These are phyloP conservation scores for Coniferiporia sulphurascens DNA, from an alignment of 1,284 basidiomycete genomes.

Conservation along the genomic window DNA sequence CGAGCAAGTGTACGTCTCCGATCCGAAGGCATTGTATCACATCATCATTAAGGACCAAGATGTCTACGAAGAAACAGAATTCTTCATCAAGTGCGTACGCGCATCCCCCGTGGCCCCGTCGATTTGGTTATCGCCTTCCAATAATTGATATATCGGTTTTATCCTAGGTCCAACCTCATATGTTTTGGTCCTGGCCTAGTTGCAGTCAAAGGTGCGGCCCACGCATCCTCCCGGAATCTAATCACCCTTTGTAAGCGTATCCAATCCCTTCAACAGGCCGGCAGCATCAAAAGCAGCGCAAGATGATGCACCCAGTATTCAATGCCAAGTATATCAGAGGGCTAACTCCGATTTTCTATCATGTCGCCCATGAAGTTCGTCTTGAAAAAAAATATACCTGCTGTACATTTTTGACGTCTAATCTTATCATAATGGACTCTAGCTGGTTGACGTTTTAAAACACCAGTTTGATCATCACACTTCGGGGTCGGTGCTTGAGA, in stretches of 20 bases:
- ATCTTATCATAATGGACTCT: background rate
- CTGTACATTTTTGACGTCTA: too few species aligned
- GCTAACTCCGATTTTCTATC: slow-evolving; percentile 24
- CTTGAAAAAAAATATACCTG: too few species aligned
- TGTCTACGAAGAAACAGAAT: slow-evolving; percentile 19
- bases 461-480: slow-evolving; percentile 22
- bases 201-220: background rate
- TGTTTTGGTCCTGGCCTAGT: slow-evolving; percentile 7
- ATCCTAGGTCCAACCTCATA: background rate
- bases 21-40: slow-evolving; percentile 20
- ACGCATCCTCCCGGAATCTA: background rate
- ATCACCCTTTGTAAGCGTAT: background rate
- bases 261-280: slow-evolving; percentile 17
- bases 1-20: slow-evolving; percentile 20
- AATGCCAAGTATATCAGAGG: slow-evolving; percentile 21
- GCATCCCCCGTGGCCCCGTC: too few species aligned
- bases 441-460: slow-evolving; percentile 22
- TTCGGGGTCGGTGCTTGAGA: slow-evolving; percentile 5
- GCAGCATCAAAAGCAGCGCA: slow-evolving; percentile 19
- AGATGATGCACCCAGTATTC: slow-evolving; percentile 26
- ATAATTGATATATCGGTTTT: background rate
- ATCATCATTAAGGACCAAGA: slow-evolving; percentile 22
- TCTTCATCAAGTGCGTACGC: slow-evolving; percentile 5
- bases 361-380: slow-evolving; percentile 17
- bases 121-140: background rate